phyloP scores from a whole-genome alignment of 179 eudicot genomes.

The Spergularia azorica region DNA sequence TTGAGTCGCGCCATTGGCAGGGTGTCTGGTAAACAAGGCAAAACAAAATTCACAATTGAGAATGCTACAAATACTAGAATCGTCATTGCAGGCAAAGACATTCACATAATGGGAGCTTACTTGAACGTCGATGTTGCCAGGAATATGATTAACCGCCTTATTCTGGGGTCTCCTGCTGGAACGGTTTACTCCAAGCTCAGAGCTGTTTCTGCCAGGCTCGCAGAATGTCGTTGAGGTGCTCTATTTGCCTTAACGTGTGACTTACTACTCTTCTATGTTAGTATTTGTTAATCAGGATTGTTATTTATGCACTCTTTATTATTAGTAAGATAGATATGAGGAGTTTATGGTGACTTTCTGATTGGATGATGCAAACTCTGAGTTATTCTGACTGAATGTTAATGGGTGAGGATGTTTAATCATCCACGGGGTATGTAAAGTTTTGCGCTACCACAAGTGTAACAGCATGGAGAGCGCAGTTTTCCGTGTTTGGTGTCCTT shows the following conservation, averaged over 20 bases:
- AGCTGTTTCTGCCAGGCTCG: conserved; percentile 61
- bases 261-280: too few species aligned
- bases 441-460: too few species aligned
- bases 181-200: conserved; percentile 73
- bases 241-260: background rate
- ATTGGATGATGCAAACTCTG: too few species aligned
- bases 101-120: conserved; percentile 63
- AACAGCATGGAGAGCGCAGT: too few species aligned
- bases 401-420: too few species aligned
- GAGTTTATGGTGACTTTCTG: background rate
- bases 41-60: conserved; percentile 67
- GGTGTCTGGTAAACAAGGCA: conserved; percentile 68
- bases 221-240: conserved; percentile 32
- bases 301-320: too few species aligned
- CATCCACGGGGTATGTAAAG: too few species aligned
- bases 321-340: background rate
- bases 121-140: conserved; percentile 55
- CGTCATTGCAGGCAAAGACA: conserved; percentile 61
- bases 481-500: too few species aligned
- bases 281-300: too few species aligned
- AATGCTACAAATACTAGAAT: conserved; percentile 71
- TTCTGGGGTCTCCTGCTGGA: conserved; percentile 74
- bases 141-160: conserved; percentile 58
- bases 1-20: conserved; percentile 68
- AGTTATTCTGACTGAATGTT: too few species aligned